Evolutionary conservation across 2,329 filamentous ascomycete species (phyloP).

Genomic region (Whalleya microplaca): DNA sequence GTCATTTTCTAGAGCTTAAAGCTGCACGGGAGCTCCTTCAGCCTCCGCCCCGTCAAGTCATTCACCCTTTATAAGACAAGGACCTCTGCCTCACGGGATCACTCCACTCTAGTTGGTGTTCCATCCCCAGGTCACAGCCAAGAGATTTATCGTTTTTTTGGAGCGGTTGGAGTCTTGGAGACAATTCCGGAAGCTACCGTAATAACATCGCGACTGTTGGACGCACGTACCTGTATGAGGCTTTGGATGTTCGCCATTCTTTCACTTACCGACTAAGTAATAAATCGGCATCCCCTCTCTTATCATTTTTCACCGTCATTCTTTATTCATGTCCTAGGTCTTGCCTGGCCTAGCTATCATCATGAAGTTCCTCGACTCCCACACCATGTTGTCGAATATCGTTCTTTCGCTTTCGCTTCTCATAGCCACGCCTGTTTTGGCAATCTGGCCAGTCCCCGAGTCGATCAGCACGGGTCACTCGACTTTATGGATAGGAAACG

Average conservation of each 20-base stretch:
- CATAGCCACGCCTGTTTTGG: constrained; percentile 47
- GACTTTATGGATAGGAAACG: constrained; percentile 56
- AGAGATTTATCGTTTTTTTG: neutral
- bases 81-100: neutral
- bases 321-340: constrained; percentile 19
- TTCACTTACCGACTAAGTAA: constrained; percentile 2
- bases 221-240: constrained; percentile 8
- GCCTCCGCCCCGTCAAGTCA: neutral
- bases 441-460: constrained; percentile 62
- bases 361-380: constrained; percentile 20
- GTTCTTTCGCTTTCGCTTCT: constrained; percentile 45
- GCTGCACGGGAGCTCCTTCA: neutral
- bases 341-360: constrained; percentile 11
- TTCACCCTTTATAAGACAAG: neutral
- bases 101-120: neutral
- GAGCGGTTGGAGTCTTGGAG: constrained; percentile 19
- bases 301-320: constrained; percentile 9
- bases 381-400: constrained; percentile 30
- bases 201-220: constrained; percentile 7
- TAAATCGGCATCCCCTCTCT: constrained; percentile 9
- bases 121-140: neutral
- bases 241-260: constrained; percentile 1
- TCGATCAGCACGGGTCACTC: constrained; percentile 55
- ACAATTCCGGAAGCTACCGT: neutral
- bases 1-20: neutral